Evolutionary conservation across 2,329 filamentous ascomycete species (phyloP), one percentile per base, ranked within the genome.

Genomic region (Dactylellina leptospora): DNA sequence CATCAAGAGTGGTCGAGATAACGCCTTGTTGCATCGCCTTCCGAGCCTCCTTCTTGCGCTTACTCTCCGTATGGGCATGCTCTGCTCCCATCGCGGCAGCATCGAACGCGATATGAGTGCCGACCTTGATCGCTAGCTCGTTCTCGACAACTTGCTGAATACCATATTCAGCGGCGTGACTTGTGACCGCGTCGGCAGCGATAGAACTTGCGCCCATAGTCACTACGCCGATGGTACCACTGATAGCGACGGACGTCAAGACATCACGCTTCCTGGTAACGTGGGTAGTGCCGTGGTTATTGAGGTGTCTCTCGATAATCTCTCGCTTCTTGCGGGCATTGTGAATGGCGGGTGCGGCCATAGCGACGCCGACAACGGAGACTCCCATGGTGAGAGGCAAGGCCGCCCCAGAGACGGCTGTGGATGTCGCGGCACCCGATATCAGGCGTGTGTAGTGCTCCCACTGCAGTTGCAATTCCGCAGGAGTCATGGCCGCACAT

Each of bases 361-460:
- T 74, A 1, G 78, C 80, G 1, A 81, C 77, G 0, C 80, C 81
- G 4, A 82, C 78, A 0, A 79, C 77, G 0, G 80, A 81, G 0
- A 82, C 77, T 0, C 81, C 81, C 1, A 78, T 76, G 0, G 81
- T 82, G 10, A 81, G 61, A 4, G 80, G 81, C 0, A 81, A 76
- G 11, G 81, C 80, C 2, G 80, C 62, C 0, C 81, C 79, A 1
- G 79, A 80, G 2, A 81, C 78, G 4, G 73, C 62, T n/a, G 80
- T 81, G 3, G 77, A 80, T 0, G 81, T 82, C 3, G 81, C 80
- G 33, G 79, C 80, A 10, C 80, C 78, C 0, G 81, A 77, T 5
- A 82, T 78, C 2, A 81, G 78, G 13, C 81, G 79, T 3, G 81
- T 81, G 47, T 82, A 82, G 74, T 82, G 81, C 60, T 82, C 78